phyloP scores from a whole-genome alignment of 805 yeast genomes.

The Kluyveromyces dobzhanskii region DNA sequence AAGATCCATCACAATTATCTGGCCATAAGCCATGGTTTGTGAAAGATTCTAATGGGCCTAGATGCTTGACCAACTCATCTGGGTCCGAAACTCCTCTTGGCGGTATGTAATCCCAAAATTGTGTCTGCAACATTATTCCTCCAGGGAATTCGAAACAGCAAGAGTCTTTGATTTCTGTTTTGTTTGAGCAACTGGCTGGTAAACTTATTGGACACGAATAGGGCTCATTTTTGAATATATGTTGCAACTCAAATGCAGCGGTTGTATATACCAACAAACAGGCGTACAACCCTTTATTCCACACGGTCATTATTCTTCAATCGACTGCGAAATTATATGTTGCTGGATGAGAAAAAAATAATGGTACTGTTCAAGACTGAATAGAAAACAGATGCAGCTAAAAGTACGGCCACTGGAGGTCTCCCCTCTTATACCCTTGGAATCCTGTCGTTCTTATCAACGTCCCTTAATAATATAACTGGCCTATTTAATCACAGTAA shows the following conservation, averaged over 20 bases:
- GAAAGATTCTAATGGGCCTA: slow-evolving; percentile 63
- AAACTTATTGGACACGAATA: slow-evolving; percentile 43
- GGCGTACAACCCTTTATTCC: too few species aligned
- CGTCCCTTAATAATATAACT: too few species aligned
- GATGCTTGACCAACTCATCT: slow-evolving; percentile 22
- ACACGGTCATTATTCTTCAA: too few species aligned
- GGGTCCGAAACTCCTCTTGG: slow-evolving; percentile 28
- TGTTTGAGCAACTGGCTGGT: slow-evolving; percentile 56
- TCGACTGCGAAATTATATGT: too few species aligned
- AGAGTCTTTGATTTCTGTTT: slow-evolving; percentile 44
- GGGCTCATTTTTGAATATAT: neutral
- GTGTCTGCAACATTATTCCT: slow-evolving; percentile 76
- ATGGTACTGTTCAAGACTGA: too few species aligned
- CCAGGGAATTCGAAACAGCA: slow-evolving; percentile 88
- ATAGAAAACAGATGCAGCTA: too few species aligned
- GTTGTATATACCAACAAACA: neutral
- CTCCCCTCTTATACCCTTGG: too few species aligned
- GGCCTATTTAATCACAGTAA: too few species aligned
- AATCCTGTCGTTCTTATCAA: too few species aligned
- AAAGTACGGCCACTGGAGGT: too few species aligned
- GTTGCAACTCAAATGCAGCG: slow-evolving; percentile 1
- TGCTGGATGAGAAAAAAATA: too few species aligned
- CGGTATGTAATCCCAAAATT: slow-evolving; percentile 86
- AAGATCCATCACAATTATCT: slow-evolving; percentile 78
- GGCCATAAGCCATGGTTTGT: slow-evolving; percentile 89